Evolutionary conservation across 2,329 filamentous ascomycete genomes (phyloP), one percentile per base, ranked within the genome.

Genomic region (Fusarium ramigenum): DNA sequence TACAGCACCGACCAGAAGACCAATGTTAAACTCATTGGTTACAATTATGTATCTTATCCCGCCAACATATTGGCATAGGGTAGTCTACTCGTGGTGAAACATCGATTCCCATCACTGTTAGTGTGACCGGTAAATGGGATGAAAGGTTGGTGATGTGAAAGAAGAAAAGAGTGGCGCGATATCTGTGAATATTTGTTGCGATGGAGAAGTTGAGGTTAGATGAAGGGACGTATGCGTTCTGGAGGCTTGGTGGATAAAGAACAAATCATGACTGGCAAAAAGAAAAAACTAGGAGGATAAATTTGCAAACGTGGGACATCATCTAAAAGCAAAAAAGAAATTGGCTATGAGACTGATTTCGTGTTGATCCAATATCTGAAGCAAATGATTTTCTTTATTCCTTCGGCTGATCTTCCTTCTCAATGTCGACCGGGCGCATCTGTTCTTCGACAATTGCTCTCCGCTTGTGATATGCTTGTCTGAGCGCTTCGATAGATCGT

Each of bases 391-490:
- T n/a, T 21, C 6, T 30, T 30, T 9, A 30, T 28, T 16, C 19
- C 16, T 7, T 5, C 15, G 9, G 9, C 36, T 44, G 15, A 19
- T 32, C 6, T 30, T 23, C 21, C 15, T 23, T 9, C 7, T 19
- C 14, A 2, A 32, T n/a, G 11, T 6, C 16, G 28, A 30, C 37
- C 18, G 25, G 12, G 9, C 21, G 36, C 52, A 32, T 56, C 16
- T 44, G 28, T 44, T 44, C 25, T 23, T 44, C 52, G 4, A 12
- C 21, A 56, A 16, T 19, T 10, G 21, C 15, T 32, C 52, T 43
- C n/a, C 52, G 37, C 28, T 56, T 56, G 21, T 56, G 37, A 30
- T 56, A 56, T 44, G 52, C 19, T 28, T 56, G 52, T 18, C 42
- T 56, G 25, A 56, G 39, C 6, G 52, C 37, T 23, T 56, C 52